phyloP scores from a whole-genome alignment of 352 stramenopile species.

The Phytophthora parvispora region DNA sequence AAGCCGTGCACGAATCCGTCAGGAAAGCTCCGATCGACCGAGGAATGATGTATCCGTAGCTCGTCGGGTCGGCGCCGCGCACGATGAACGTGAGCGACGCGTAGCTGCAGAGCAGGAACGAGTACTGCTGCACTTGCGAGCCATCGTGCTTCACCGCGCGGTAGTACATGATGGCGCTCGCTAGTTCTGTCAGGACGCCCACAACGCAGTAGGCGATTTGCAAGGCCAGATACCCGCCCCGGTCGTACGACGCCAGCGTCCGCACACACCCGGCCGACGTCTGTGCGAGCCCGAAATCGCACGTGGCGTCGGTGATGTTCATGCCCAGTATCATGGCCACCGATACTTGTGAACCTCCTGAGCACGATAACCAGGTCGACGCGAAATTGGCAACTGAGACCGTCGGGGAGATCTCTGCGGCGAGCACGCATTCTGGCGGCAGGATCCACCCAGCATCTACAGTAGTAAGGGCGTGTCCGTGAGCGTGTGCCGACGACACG shows the following conservation, averaged over 20 bases:
- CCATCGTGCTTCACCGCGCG: constrained; percentile 28
- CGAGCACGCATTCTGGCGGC: background rate
- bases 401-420: background rate
- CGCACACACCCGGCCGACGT: constrained; percentile 23
- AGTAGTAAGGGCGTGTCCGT: constrained; percentile 15
- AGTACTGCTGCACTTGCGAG: constrained; percentile 30
- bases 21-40: constrained; percentile 30
- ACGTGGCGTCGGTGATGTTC: constrained; percentile 35
- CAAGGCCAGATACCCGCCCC: constrained; percentile 24
- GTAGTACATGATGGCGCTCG: constrained; percentile 34
- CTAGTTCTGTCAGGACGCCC: constrained; percentile 18
- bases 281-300: constrained; percentile 25
- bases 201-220: constrained; percentile 39
- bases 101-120: constrained; percentile 42
- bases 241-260: constrained; percentile 36
- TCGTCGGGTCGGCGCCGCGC: constrained; percentile 35
- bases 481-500: background rate
- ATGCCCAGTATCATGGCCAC: constrained; percentile 19
- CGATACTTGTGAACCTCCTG: background rate
- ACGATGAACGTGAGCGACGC: constrained; percentile 40
- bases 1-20: constrained; percentile 41
- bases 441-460: constrained; percentile 13
- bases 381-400: constrained; percentile 17
- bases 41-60: constrained; percentile 42
- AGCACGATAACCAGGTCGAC: background rate